Evolutionary conservation across 495 filamentous ascomycete species (phyloP).

Genomic region (Xylaria scruposa): DNA sequence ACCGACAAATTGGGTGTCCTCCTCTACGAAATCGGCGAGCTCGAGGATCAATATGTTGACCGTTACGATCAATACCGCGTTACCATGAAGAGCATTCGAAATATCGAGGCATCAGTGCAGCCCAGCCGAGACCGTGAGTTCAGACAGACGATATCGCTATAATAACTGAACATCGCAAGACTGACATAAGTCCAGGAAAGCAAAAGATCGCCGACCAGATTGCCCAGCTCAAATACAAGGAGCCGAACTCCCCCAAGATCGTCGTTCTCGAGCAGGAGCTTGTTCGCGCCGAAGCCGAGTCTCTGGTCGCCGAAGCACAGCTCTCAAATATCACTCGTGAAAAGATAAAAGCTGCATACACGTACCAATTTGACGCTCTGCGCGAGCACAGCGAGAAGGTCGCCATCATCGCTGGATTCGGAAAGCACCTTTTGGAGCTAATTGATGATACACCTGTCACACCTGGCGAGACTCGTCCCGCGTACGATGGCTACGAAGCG

Average conservation of each 20-base stretch:
- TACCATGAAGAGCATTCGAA: slow-evolving; percentile 98
- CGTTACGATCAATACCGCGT: slow-evolving; percentile 99
- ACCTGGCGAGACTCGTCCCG: slow-evolving; percentile 92
- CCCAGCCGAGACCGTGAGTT: slow-evolving; percentile 92
- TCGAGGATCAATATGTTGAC: slow-evolving; percentile 97
- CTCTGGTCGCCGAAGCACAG: slow-evolving; percentile 95
- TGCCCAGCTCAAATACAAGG: slow-evolving; percentile 98
- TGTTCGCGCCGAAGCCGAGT: slow-evolving; percentile 97
- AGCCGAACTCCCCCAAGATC: slow-evolving; percentile 95
- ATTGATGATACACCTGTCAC: slow-evolving; percentile 97
- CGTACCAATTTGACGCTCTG: slow-evolving; percentile 97
- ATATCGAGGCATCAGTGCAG: slow-evolving; percentile 98
- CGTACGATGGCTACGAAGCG: slow-evolving; percentile 98
- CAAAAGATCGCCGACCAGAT: slow-evolving; percentile 99
- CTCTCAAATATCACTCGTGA: slow-evolving; percentile 99
- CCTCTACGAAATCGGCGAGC: slow-evolving; percentile 97
- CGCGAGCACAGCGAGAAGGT: slow-evolving; percentile 98
- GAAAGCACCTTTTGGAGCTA: slow-evolving; percentile 94
- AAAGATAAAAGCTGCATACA: slow-evolving; percentile 98
- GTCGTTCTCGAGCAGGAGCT: slow-evolving; percentile 98
- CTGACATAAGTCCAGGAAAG: slow-evolving; percentile 68
- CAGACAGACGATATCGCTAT: neutral
- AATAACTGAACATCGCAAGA: neutral
- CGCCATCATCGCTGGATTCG: slow-evolving; percentile 95
- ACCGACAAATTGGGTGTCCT: slow-evolving; percentile 98